These are phyloP conservation scores for Cucurbita argyrosperma DNA, from an alignment of 306 rosid species.

Conservation along the genomic window DNA sequence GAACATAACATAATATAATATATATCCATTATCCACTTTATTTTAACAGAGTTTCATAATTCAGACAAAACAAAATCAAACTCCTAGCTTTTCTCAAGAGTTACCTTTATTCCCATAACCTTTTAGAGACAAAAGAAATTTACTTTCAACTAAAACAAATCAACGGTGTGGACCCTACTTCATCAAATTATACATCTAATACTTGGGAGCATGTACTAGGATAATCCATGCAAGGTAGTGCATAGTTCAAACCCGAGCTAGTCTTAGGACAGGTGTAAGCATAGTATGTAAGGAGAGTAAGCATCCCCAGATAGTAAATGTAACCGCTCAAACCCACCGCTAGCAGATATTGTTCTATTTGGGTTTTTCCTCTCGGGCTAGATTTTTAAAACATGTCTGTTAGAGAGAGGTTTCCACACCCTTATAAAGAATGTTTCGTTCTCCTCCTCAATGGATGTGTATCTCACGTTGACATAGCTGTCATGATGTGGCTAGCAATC, in stretches of 20 bases:
- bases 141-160: background rate
- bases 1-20: conserved; percentile 2
- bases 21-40: background rate
- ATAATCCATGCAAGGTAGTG: background rate
- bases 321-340: no score
- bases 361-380: no score
- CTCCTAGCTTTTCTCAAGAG: background rate
- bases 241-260: background rate
- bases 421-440: no score
- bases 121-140: background rate
- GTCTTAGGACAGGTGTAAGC: background rate
- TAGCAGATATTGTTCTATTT: no score
- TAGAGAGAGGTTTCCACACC: no score
- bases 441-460: no score
- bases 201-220: background rate
- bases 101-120: background rate
- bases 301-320: no score
- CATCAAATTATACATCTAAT: background rate
- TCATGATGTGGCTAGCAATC: no score
- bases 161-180: background rate
- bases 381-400: no score
- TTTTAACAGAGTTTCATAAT: conserved; percentile 1
- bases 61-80: conserved; percentile 6
- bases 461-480: no score
- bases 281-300: background rate